These are phyloP conservation scores for Penicillium sp. DNA, from an alignment of 2,329 filamentous ascomycete species.

Conservation along the genomic window DNA sequence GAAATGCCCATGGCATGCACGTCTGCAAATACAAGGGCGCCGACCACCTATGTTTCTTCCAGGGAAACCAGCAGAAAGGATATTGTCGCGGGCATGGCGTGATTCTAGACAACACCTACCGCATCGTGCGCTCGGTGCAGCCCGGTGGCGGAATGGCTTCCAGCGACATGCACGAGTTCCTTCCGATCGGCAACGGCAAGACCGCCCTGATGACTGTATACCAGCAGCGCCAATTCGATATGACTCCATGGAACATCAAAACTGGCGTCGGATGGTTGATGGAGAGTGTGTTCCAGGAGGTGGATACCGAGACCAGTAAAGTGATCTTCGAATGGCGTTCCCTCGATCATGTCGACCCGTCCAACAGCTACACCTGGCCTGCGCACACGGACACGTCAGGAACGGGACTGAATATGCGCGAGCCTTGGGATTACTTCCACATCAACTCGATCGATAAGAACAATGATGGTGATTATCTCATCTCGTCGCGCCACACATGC, in stretches of 20 bases:
- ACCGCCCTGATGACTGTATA: conserved; percentile 43
- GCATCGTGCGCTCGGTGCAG: conserved; percentile 48
- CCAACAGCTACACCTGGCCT: conserved; percentile 48
- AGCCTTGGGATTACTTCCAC: conserved; percentile 48
- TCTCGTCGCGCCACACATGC: conserved; percentile 42
- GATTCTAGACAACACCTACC: conserved; percentile 52
- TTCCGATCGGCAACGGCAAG: conserved; percentile 45
- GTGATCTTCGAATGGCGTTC: conserved; percentile 53
- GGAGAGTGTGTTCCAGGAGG: conserved; percentile 54
- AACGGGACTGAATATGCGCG: conserved; percentile 46
- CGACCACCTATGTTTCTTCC: conserved; percentile 54
- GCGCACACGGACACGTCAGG: conserved; percentile 46
- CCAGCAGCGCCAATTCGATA: conserved; percentile 46
- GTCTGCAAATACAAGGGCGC: conserved; percentile 50
- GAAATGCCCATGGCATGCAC: conserved; percentile 49
- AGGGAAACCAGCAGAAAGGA: conserved; percentile 51
- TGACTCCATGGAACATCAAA: conserved; percentile 44
- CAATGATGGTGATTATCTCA: conserved; percentile 40
- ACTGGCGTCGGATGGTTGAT: conserved; percentile 52
- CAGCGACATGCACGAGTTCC: conserved; percentile 55
- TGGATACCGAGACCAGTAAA: conserved; percentile 50
- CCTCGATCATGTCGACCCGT: conserved; percentile 50
- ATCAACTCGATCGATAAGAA: conserved; percentile 47
- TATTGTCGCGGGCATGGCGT: conserved; percentile 53
- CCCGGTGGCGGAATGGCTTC: conserved; percentile 41